Evolutionary conservation across 352 stramenopile species (phyloP), one percentile per base, ranked within the genome.

Genomic region (Thalassiosira exigua): DNA sequence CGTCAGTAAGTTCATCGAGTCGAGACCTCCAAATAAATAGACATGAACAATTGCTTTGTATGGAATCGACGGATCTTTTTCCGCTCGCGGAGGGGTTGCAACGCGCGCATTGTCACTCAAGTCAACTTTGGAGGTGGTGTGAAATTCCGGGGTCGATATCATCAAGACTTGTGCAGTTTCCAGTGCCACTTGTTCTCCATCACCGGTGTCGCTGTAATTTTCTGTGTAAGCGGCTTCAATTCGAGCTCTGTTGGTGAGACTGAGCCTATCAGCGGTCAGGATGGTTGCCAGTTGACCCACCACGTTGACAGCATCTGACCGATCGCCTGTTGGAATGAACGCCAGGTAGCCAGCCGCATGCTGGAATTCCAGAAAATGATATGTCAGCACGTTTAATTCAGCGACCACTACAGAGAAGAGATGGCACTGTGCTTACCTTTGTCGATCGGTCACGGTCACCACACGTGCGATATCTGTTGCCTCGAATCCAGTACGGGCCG

Each of bases 11-110:
- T 52, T 70, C 44, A 89, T 92, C 21, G 36, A 67, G 41, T 84
- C 68, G 44, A 75, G 68, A 11, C 83, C 89, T 26, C 88, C 89
- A 48, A 73, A 67, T 19, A 93, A 52, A 44, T 90, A 82, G 0
- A 95, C 3, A 57, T 85, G 80, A 21, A 93, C 71, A 11, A 93
- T 57, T 24, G 84, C 86, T 64, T 76, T 80, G 59, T 77, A 80
- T 17, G 46, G 29, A 41, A 52, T 41, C 32, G 32, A 56, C 33
- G 53, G 12, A 52, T 79, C 46, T 52, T 69, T 73, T 19, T 22
- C 27, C 11, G 54, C 2, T 65, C 22, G 1, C 4, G 9, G 24
- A 33, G 62, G 57, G 14, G 62, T 70, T 3, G 42, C 0, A 46
- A 2, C 7, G 33, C 59, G 74, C 12, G 26, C 50, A 24, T 59